Percentiles rank a stretch among this genome's conserved stretches.
Conservation (phyloP, 192 early-diverging fungal genomes). For the Linnemannia elongata region DNA sequence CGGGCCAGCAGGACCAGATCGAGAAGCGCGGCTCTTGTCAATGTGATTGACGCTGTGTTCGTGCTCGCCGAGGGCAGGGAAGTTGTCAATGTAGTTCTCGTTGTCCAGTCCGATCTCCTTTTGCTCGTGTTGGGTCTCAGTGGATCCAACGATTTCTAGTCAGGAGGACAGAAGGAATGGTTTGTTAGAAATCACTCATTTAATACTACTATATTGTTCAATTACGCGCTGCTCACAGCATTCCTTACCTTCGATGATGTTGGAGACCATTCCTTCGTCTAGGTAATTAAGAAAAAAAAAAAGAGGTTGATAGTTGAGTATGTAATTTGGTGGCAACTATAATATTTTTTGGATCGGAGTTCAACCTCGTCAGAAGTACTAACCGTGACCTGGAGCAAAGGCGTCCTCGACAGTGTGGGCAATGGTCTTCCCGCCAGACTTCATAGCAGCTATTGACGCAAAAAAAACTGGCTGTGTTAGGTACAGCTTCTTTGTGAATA, state of each 20-base stretch:
- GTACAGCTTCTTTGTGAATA: not conserved
- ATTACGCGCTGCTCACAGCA: not conserved
- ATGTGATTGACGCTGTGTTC: not conserved
- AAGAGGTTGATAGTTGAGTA: not conserved
- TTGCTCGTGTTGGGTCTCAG: conserved; percentile 17
- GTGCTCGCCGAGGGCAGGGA: not conserved
- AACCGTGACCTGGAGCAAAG: not conserved
- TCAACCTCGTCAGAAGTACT: not conserved
- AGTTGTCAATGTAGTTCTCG: not conserved
- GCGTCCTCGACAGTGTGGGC: not conserved
- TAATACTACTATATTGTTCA: not conserved
- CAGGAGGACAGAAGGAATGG: not conserved
- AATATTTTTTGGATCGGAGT: not conserved
- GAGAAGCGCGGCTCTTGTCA: not conserved
- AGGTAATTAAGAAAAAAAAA: not conserved
- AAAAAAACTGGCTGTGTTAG: not conserved
- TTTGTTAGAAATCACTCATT: not conserved
- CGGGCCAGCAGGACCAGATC: conserved; percentile 19
- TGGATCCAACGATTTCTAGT: conserved; percentile 13
- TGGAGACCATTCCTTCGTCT: conserved; percentile 23
- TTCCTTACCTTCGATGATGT: conserved; percentile 12
- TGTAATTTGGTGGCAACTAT: not conserved
- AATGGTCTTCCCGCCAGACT: not conserved
- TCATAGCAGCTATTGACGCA: not conserved
- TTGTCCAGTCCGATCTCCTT: conserved; percentile 10